phyloP scores from a whole-genome alignment of 768 basidiomycete genomes.

The Lyophyllum semitale region DNA sequence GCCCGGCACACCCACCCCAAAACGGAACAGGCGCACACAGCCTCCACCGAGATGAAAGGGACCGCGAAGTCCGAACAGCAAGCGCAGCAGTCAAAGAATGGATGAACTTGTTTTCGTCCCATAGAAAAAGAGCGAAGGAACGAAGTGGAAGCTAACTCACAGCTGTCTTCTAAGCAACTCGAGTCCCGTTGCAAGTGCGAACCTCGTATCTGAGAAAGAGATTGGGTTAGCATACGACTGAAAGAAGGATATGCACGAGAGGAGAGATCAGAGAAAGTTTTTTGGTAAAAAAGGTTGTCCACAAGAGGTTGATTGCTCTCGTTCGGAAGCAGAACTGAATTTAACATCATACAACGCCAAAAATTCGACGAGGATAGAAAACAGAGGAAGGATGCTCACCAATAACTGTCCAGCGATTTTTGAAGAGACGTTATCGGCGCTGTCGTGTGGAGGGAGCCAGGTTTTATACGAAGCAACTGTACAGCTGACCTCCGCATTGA shows the following conservation, averaged over 20 bases:
- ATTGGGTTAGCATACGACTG: slow-evolving; percentile 20
- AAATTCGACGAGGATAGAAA: neutral
- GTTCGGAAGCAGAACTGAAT: slow-evolving; percentile 77
- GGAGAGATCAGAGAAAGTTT: slow-evolving; percentile 50
- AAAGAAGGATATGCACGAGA: slow-evolving; percentile 4
- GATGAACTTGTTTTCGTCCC: slow-evolving; percentile 83
- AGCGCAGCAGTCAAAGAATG: slow-evolving; percentile 72
- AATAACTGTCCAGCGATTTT: neutral
- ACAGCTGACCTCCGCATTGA: slow-evolving; percentile 43
- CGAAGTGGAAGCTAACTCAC: slow-evolving; percentile 21
- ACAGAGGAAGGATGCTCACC: slow-evolving; percentile 22
- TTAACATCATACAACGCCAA: slow-evolving; percentile 14
- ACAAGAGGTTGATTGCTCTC: slow-evolving; percentile 71
- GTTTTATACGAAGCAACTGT: slow-evolving; percentile 32
- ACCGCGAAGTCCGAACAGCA: slow-evolving; percentile 31
- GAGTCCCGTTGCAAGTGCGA: neutral
- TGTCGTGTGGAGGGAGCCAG: slow-evolving; percentile 8
- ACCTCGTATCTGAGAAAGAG: slow-evolving; percentile 9
- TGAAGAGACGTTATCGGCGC: neutral
- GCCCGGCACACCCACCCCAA: slow-evolving; percentile 46
- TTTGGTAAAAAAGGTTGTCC: slow-evolving; percentile 65
- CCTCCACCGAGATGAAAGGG: slow-evolving; percentile 36
- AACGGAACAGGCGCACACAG: slow-evolving; percentile 45
- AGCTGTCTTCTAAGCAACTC: slow-evolving; percentile 7
- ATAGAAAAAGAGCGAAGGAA: neutral